Base-by-base conservation (phyloP, 176 grass and related monocot species). In the Juncus effusus region DNA sequence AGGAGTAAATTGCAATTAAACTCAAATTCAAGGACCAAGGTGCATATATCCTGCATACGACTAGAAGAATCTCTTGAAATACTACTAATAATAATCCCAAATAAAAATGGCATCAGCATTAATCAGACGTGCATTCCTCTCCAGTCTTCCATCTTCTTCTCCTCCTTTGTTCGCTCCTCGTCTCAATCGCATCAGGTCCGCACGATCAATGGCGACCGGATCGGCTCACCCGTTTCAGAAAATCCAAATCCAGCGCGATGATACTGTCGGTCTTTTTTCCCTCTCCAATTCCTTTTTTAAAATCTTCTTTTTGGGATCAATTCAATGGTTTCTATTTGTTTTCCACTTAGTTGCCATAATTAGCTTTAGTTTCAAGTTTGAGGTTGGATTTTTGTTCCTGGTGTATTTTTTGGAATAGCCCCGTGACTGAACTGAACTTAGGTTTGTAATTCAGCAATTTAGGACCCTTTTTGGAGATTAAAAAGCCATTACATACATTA, bases 191-290 rank as follows among this genome's bases (percentile, higher is more conserved):
- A 52, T 36, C 42, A 4, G 28, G 49, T 53, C 58, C 36, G 35
- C 51, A 36, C 59, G 81, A 76, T 85, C 85, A 78, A 78, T 79
- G 53, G 45, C 90, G 6, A 67, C 79, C 19, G 55, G 77, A 62
- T 40, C 79, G 5, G 12, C 77, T 38, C 65, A 63, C n/a, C 38
- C 75, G 35, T 86, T 92, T 62, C 85, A 86, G 40, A 92, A 83
- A 78, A 62, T 96, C 76, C 87, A 87, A 67, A 90, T 96, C 78
- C 83, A 95, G 69, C 83, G 90, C 56, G 90, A 86, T 51, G 85
- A 81, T 61, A 81, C 82, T 10, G 91, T 90, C n/a, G 60, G 81
- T 38, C 10, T 8, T 56, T 19, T 55, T 39, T 42, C 9, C 52
- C 42, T 74, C 45, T 13, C 15, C 9, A 71, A 13, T 57, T 57